A percentile compares a stretch with the other conserved stretches of the same genome.
Conservation (phyloP, 306 rosid genomes). For the Glycine tomentella region DNA sequence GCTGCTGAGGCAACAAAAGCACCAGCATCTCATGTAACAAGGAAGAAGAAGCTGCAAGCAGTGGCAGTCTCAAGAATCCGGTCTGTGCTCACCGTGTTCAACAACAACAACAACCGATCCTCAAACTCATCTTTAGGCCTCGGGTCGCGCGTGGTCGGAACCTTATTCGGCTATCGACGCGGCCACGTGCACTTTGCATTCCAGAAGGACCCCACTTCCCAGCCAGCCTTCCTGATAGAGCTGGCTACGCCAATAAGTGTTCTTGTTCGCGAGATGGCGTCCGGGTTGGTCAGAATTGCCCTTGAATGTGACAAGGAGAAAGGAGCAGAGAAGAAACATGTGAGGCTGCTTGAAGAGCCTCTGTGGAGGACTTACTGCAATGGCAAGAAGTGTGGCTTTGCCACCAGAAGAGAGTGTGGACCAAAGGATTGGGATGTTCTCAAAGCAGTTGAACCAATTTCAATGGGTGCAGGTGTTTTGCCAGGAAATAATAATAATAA, state of each 20-base stretch:
- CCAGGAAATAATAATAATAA: conserved; percentile 56
- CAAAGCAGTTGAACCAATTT: conserved; percentile 88
- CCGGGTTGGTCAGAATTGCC: conserved; percentile 92
- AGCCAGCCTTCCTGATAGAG: conserved; percentile 85
- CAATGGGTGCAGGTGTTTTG: conserved; percentile 95
- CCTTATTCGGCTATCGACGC: conserved; percentile 81
- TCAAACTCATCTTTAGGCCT: conserved; percentile 45
- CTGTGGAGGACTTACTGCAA: conserved; percentile 95
- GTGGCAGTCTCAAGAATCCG: conserved; percentile 68
- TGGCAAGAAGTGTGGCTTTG: conserved; percentile 91
- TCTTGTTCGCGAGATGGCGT: conserved; percentile 91
- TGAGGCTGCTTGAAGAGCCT: conserved; percentile 76
- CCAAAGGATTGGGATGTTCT: conserved; percentile 77
- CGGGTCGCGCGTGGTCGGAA: conserved; percentile 80
- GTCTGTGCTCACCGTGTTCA: conserved; percentile 66
- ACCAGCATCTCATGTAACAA: conserved; percentile 40
- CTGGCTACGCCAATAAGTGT: conserved; percentile 91
- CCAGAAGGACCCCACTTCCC: conserved; percentile 72
- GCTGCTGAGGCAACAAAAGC: conserved; percentile 21
- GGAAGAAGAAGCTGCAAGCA: conserved; percentile 61
- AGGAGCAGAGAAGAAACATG: conserved; percentile 47
- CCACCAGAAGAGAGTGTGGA: conserved; percentile 84
- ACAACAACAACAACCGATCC: conserved; percentile 47
- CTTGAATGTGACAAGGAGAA: conserved; percentile 80
- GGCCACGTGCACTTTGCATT: conserved; percentile 92